phyloP scores from a whole-genome alignment of 257 asterid genomes.

The Ilex asprella region DNA sequence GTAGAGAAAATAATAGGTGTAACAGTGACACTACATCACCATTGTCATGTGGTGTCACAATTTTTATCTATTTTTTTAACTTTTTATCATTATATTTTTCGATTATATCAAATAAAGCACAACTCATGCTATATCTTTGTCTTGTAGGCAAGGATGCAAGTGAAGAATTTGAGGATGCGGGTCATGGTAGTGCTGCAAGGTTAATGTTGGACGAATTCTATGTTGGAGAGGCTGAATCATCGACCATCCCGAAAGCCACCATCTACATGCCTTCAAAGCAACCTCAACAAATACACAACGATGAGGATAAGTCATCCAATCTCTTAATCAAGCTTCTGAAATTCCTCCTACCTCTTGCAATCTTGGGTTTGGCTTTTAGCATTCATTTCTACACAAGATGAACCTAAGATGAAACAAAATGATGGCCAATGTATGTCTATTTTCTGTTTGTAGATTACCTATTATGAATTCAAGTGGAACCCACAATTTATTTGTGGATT shows the following conservation, averaged over 20 bases:
- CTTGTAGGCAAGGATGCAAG: slow-evolving; percentile 61
- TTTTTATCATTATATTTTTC: no score
- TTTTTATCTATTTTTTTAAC: no score
- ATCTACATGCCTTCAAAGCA: neutral
- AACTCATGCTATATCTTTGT: no score
- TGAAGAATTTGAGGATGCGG: slow-evolving; percentile 69
- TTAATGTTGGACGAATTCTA: slow-evolving; percentile 75
- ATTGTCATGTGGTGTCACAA: neutral
- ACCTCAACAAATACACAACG: neutral
- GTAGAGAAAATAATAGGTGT: neutral
- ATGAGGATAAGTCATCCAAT: slow-evolving; percentile 8
- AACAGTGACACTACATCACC: neutral
- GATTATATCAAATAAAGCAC: no score
- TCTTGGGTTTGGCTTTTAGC: slow-evolving; percentile 34
- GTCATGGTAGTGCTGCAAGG: slow-evolving; percentile 80
- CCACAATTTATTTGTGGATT: no score
- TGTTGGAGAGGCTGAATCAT: slow-evolving; percentile 49
- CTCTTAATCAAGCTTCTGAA: slow-evolving; percentile 22
- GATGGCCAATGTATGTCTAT: no score
- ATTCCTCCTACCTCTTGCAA: slow-evolving; percentile 25
- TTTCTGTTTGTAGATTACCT: no score
- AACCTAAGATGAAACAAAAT: neutral
- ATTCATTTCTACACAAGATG: slow-evolving; percentile 21
- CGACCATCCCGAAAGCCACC: slow-evolving; percentile 6
- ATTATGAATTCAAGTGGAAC: no score